These are phyloP conservation scores for Oryza meridionalis DNA, from an alignment of 176 grass and related monocot species.

Conservation along the genomic window DNA sequence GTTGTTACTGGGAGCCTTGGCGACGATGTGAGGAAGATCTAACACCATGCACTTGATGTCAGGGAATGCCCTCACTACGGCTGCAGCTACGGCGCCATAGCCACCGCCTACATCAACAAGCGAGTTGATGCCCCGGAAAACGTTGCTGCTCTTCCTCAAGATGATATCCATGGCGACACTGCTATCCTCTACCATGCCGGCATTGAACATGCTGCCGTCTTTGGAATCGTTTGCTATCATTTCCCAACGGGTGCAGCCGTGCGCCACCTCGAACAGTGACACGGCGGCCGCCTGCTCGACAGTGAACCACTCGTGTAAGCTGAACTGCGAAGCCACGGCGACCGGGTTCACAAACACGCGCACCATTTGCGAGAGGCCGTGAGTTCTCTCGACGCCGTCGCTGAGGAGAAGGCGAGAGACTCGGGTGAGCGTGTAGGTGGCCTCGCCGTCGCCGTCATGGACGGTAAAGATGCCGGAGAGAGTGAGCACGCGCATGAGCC, in stretches of 20 bases:
- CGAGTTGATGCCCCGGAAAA: conserved; percentile 41
- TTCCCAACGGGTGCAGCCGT: not conserved
- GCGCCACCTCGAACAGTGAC: not conserved
- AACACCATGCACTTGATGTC: conserved; percentile 45
- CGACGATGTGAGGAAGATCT: not conserved
- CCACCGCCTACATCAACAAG: conserved; percentile 61
- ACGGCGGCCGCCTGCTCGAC: not conserved
- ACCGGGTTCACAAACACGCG: not conserved
- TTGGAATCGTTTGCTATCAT: not conserved
- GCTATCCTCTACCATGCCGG: conserved; percentile 33
- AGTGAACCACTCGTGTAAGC: conserved; percentile 25
- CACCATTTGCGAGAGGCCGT: too few relatives aligned
- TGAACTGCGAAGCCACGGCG: not conserved
- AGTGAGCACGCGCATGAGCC: conserved; percentile 10
- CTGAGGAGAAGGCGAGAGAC: not conserved
- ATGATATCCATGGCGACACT: conserved; percentile 16
- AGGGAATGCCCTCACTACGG: conserved; percentile 45
- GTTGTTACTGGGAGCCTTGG: not conserved
- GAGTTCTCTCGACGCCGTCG: not conserved
- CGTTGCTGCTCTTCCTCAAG: not conserved
- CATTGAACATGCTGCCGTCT: conserved; percentile 28
- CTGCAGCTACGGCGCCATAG: not conserved
- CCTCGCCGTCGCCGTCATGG: not conserved
- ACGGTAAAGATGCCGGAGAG: not conserved
- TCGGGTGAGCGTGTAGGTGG: not conserved